Conservation (phyloP, 164 flowering plant species). For the Magnolia officinalis region DNA sequence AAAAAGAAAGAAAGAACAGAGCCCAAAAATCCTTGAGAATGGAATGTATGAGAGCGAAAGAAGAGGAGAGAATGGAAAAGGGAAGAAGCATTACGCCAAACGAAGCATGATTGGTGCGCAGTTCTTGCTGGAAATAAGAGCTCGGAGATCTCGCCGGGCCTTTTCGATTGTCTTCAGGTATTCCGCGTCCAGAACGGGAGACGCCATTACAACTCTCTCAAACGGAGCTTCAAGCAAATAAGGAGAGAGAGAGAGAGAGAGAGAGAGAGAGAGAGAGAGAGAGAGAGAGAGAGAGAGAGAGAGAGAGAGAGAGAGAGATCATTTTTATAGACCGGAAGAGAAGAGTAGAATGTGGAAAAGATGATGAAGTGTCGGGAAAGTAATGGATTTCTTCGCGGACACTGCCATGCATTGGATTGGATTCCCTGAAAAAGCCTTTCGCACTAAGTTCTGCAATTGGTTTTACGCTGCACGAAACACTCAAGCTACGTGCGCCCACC, state of each 20-base stretch:
- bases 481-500: too few species aligned
- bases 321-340: too few species aligned
- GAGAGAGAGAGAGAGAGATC: too few species aligned
- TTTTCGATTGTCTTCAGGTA: conserved; percentile 79
- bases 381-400: background rate
- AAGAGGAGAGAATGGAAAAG: background rate
- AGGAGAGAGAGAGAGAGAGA: too few species aligned
- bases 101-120: conserved; percentile 99
- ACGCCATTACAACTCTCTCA: conserved; percentile 48
- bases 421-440: too few species aligned
- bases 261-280: too few species aligned
- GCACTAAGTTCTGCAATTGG: too few species aligned
- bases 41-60: background rate
- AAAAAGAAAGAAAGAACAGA: background rate
- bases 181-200: conserved; percentile 65
- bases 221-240: conserved; percentile 2
- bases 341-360: too few species aligned
- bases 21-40: background rate
- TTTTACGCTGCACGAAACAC: too few species aligned
- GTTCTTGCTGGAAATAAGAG: conserved; percentile 68
- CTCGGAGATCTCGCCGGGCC: conserved; percentile 92
- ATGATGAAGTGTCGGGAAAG: background rate
- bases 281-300: too few species aligned
- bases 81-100: conserved; percentile 55
- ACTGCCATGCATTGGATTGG: background rate